A percentile compares a stretch with the other conserved stretches of the same genome.
Evolutionary conservation across 2,329 filamentous ascomycete species (phyloP).

Genomic region (Stachybotrys echinatus): DNA sequence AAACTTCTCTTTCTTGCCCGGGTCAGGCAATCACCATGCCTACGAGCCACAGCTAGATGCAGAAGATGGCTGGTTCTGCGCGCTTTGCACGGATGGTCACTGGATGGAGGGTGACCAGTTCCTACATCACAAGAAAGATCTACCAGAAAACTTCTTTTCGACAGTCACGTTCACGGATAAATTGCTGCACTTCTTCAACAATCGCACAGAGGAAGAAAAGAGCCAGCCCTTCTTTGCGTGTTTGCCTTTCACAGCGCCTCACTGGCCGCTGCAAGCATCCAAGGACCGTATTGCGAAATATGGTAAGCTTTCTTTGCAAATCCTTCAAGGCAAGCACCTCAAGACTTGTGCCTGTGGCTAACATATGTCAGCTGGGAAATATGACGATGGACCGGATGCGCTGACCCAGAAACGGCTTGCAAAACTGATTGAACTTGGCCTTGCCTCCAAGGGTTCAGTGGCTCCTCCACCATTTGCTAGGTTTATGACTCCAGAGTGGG

Average conservation of each 20-base stretch:
- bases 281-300: slow-evolving; percentile 40
- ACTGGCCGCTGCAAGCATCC: slow-evolving; percentile 47
- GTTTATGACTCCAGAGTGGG: slow-evolving; percentile 6
- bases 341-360: no score
- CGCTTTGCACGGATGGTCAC: no score
- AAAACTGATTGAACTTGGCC: slow-evolving; percentile 32
- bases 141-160: slow-evolving; percentile 39
- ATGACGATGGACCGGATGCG: slow-evolving; percentile 43
- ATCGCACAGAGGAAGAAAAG: slow-evolving; percentile 27
- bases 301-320: no score
- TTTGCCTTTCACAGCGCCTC: slow-evolving; percentile 45
- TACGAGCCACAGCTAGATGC: no score
- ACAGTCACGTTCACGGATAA: slow-evolving; percentile 36
- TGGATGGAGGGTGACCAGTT: no score
- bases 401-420: slow-evolving; percentile 36
- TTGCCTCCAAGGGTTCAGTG: slow-evolving; percentile 24
- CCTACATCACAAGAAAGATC: no score
- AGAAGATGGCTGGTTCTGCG: no score
- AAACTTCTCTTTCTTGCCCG: no score
- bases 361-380: no score
- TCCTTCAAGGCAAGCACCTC: no score
- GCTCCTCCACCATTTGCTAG: slow-evolving; percentile 5
- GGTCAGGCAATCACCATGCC: no score
- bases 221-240: slow-evolving; percentile 41
- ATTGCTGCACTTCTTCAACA: slow-evolving; percentile 33